A percentile compares a stretch with the other conserved stretches of the same genome.
Evolutionary conservation across 2,329 filamentous ascomycete genomes (phyloP).

Genomic region (Calonectria pseudoreteaudii): DNA sequence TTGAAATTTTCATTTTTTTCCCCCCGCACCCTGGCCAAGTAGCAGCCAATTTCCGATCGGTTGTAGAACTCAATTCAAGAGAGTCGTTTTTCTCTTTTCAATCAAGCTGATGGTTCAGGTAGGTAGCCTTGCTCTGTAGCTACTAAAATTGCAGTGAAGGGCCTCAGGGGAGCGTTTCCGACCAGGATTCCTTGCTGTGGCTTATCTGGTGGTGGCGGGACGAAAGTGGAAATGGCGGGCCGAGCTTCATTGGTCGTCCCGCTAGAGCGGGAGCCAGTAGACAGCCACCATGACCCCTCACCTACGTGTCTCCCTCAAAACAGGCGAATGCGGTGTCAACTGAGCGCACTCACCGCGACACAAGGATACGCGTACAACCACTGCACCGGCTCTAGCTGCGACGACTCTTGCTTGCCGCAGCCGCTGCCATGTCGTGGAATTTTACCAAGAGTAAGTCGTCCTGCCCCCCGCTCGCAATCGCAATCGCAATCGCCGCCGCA

Average conservation of each 20-base stretch:
- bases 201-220: background rate
- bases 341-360: constrained; percentile 1
- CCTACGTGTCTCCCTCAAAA: constrained; percentile 7
- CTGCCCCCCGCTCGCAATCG: background rate
- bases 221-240: background rate
- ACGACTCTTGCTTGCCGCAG: background rate
- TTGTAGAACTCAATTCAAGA: too few species aligned
- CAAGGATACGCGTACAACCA: background rate
- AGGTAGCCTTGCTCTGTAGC: too few species aligned
- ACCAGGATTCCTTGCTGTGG: background rate
- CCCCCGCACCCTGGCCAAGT: too few species aligned
- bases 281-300: background rate
- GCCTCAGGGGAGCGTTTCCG: too few species aligned
- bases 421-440: constrained; percentile 6
- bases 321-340: background rate
- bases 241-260: background rate
- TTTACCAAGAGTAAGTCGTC: background rate
- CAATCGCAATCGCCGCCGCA: background rate
- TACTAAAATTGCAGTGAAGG: too few species aligned
- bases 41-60: too few species aligned
- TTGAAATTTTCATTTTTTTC: too few species aligned
- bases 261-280: background rate
- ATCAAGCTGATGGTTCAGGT: too few species aligned
- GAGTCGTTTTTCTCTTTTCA: too few species aligned
- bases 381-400: background rate